Evolutionary conservation across 129 eudicot species (phyloP).

Genomic region (Helianthus annuus): DNA sequence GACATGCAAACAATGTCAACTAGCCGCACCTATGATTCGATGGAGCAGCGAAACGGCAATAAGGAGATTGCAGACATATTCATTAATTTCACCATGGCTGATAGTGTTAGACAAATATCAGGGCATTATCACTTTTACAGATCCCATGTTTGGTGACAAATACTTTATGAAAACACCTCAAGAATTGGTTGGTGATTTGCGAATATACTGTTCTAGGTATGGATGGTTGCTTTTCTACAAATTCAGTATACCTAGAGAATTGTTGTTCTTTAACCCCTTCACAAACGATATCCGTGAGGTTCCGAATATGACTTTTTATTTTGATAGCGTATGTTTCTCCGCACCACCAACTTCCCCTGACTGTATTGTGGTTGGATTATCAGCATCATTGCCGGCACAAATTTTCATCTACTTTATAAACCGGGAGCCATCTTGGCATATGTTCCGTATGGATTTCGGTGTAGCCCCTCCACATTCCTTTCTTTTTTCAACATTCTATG

Average conservation of each 20-base stretch:
- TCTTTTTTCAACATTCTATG: conserved; percentile 2
- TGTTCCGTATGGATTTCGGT: background rate
- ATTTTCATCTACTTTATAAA: background rate
- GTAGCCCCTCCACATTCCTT: background rate
- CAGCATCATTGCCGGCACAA: background rate
- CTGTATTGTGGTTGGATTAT: too few species aligned
- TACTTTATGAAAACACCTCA: conserved; percentile 3
- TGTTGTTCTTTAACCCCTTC: conserved; percentile 25
- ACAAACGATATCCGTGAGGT: conserved; percentile 12
- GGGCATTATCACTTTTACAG: conserved; percentile 10
- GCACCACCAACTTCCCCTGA: background rate
- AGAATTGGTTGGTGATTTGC: background rate
- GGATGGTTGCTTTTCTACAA: conserved; percentile 22
- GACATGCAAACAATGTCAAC: conserved; percentile 3
- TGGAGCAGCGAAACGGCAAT: background rate
- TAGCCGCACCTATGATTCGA: conserved; percentile 3
- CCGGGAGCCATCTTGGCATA: background rate
- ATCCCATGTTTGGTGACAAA: conserved; percentile 10
- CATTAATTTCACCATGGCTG: conserved; percentile 13
- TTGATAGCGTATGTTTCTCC: conserved; percentile 1
- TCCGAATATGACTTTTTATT: background rate
- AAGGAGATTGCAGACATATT: background rate
- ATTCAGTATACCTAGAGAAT: too few species aligned
- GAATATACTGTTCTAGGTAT: conserved; percentile 6
- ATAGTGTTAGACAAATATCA: background rate